phyloP scores from a whole-genome alignment of 371 early-diverging fungal species.

The Mortierella sp. region DNA sequence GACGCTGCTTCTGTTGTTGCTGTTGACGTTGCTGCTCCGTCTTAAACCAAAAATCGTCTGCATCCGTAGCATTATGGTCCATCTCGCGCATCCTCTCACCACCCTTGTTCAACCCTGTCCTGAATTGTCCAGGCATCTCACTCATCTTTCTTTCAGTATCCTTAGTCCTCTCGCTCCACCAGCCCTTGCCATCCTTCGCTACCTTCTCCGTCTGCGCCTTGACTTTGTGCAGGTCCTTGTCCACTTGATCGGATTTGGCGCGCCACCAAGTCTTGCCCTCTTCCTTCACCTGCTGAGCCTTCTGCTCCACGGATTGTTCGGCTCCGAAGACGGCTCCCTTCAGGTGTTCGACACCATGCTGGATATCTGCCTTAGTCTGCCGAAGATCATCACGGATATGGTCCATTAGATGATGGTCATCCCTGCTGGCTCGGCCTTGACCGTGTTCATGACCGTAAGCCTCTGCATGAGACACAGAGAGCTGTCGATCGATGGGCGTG shows the following conservation, averaged over 20 bases:
- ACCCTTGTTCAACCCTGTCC: conserved; percentile 19
- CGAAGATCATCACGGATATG: conserved; percentile 39
- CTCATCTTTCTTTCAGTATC: conserved; percentile 8
- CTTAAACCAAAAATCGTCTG: conserved; percentile 23
- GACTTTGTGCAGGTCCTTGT: conserved; percentile 13
- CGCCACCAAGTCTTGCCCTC: conserved; percentile 18
- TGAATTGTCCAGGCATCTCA: conserved; percentile 3
- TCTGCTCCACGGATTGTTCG: conserved; percentile 4
- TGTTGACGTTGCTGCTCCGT: conserved; percentile 6
- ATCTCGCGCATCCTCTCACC: conserved; percentile 22
- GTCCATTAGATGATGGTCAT: conserved; percentile 18
- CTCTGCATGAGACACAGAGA: not conserved
- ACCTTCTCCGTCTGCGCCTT: conserved; percentile 8
- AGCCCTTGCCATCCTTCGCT: conserved; percentile 9
- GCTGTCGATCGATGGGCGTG: conserved; percentile 14
- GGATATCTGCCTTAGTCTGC: conserved; percentile 17
- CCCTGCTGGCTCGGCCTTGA: not conserved
- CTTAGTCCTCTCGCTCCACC: conserved; percentile 21
- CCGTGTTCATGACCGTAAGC: conserved; percentile 19
- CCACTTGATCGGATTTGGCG: conserved; percentile 9
- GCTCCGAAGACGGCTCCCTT: conserved; percentile 8
- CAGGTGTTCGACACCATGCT: conserved; percentile 12
- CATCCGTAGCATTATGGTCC: conserved; percentile 18
- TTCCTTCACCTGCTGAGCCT: conserved; percentile 13
- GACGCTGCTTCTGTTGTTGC: conserved; percentile 22